Evolutionary conservation across 768 basidiomycete species (phyloP).

Genomic region (Boletus edulis): DNA sequence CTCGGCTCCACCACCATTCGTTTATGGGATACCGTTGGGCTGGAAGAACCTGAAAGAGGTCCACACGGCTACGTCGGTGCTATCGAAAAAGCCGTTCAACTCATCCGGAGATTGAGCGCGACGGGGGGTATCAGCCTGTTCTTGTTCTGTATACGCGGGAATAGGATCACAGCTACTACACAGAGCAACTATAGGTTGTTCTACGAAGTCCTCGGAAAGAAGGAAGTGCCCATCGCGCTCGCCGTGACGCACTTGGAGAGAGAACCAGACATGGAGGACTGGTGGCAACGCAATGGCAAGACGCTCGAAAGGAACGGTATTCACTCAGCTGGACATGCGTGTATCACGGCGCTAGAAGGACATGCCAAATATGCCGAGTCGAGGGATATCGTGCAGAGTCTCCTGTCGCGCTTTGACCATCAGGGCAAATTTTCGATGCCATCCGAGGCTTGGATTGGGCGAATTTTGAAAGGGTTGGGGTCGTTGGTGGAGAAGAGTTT

Average conservation of each 20-base stretch:
- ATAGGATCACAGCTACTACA: constrained; percentile 30
- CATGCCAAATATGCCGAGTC: constrained; percentile 33
- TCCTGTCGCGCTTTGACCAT: constrained; percentile 20
- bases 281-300: constrained; percentile 29
- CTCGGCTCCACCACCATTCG: constrained; percentile 23
- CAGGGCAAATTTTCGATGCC: constrained; percentile 32
- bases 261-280: constrained; percentile 31
- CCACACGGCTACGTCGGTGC: constrained; percentile 22
- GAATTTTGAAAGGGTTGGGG: constrained; percentile 21
- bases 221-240: constrained; percentile 38
- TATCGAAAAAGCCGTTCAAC: constrained; percentile 29
- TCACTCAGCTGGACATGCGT: constrained; percentile 28
- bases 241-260: constrained; percentile 41
- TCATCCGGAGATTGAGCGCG: constrained; percentile 32
- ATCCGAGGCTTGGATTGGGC: constrained; percentile 26
- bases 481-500: constrained; percentile 17
- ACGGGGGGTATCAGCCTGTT: constrained; percentile 39
- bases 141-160: constrained; percentile 39
- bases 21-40: constrained; percentile 34
- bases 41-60: constrained; percentile 28
- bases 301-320: constrained; percentile 21
- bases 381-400: constrained; percentile 18
- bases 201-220: constrained; percentile 27
- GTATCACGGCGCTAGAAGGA: constrained; percentile 26
- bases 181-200: constrained; percentile 26